Conservation (phyloP, 208 protist species). For the Leptomonas seymouri region DNA sequence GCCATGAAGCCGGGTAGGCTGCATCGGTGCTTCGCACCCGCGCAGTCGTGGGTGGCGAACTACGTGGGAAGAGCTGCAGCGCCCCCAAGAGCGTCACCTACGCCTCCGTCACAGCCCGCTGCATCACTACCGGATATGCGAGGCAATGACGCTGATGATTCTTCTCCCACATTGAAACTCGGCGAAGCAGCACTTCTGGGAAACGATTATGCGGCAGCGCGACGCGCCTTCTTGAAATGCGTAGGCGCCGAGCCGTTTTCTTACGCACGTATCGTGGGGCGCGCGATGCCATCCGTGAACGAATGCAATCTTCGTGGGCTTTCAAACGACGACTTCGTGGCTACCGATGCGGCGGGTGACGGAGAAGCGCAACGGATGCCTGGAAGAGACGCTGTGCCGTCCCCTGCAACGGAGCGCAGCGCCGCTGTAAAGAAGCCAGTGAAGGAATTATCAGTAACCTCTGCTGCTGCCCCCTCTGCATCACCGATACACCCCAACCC, state of each 20-base stretch:
- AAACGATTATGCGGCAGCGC: background rate
- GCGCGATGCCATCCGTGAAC: background rate
- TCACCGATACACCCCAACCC: background rate
- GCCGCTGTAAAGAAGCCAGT: background rate
- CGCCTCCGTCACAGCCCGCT: background rate
- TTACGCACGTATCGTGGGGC: background rate
- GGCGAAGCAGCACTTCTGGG: background rate
- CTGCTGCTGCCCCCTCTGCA: background rate
- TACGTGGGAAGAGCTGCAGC: background rate
- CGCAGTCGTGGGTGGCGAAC: slow-evolving; percentile 1
- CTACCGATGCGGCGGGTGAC: background rate
- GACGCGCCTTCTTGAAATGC: background rate
- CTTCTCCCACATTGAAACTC: background rate
- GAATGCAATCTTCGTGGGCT: background rate
- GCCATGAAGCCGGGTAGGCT: background rate
- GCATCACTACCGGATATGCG: background rate
- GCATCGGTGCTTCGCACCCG: background rate
- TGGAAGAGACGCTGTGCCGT: background rate
- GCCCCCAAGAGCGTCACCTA: background rate
- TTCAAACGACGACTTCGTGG: background rate
- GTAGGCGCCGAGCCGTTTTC: slow-evolving; percentile 12
- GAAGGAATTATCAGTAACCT: background rate
- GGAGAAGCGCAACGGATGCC: background rate
- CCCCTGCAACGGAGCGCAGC: background rate
- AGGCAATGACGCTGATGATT: background rate